Evolutionary conservation across 1,139 yeast genomes (phyloP).

Genomic region (Candida frijolesensis): DNA sequence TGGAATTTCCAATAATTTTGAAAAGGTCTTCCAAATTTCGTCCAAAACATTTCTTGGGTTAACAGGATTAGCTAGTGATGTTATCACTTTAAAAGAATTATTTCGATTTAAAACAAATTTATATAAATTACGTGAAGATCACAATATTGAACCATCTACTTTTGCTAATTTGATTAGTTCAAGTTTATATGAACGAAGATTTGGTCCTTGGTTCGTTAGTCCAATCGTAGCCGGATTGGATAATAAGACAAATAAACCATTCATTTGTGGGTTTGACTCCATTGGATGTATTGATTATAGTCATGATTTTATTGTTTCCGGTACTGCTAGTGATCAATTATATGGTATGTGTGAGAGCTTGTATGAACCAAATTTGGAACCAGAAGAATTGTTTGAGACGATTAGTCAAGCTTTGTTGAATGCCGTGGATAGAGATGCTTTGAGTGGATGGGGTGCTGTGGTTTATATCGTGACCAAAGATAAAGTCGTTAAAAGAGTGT

Average conservation of each 20-base stretch:
- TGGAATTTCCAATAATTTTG: conserved; percentile 90
- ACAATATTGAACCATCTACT: conserved; percentile 88
- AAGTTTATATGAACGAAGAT: conserved; percentile 85
- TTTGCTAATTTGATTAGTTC: conserved; percentile 92
- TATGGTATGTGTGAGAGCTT: conserved; percentile 99
- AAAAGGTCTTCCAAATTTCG: conserved; percentile 84
- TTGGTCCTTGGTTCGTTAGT: conserved; percentile 96
- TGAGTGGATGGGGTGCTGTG: conserved; percentile 98
- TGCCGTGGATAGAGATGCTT: conserved; percentile 96
- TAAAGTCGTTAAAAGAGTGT: conserved; percentile 80
- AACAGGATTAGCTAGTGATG: conserved; percentile 96
- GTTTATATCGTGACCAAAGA: conserved; percentile 93
- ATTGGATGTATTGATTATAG: conserved; percentile 97
- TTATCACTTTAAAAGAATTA: conserved; percentile 76
- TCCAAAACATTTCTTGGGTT: conserved; percentile 82
- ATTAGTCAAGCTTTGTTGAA: conserved; percentile 91
- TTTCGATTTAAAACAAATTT: conserved; percentile 85
- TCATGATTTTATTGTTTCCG: conserved; percentile 93
- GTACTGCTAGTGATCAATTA: conserved; percentile 94
- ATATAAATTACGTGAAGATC: conserved; percentile 89
- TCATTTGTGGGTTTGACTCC: conserved; percentile 91
- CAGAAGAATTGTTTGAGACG: conserved; percentile 95
- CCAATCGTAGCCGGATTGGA: conserved; percentile 96
- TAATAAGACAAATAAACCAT: conserved; percentile 80
- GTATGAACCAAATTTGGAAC: conserved; percentile 89